Evolutionary conservation across 371 early-diverging fungal species (phyloP), one percentile per base, ranked within the genome.

Genomic region (Racocetra persica): DNA sequence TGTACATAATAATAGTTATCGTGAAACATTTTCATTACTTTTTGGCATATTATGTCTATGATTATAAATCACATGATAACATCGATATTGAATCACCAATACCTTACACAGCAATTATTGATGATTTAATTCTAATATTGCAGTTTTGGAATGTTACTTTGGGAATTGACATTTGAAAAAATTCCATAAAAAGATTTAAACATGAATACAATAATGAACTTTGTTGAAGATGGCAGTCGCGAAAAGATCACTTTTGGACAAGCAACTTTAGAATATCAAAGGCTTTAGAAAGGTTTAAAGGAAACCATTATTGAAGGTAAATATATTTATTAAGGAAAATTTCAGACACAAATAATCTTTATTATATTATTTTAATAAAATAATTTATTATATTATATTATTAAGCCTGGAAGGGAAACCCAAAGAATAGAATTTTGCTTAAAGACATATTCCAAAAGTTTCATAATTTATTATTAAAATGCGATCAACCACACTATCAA

Each of bases 141-240:
- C 28, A 76, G 76, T 24, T 76, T 76, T 62, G 76, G 62, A 57
- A 76, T 76, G 76, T 20, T 76, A 1, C 60, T 76, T 60, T 76
- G 76, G 76, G 76, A 76, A 60, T 18, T 76, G 22, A 28, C 24
- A 24, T 57, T 60, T 13, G 22, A 76, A 20, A 76, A 60, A 60
- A 57, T 76, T 60, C 76, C 62, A 38, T 76, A 76, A 60, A 59
- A 41, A 62, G 41, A 52, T 45, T 60, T 26, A n/a, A 8, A 60
- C n/a, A 5, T 24, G 32, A 8, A 22, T 41, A 24, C 38, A 41
- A 60, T 76, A 60, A 28, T n/a, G 22, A 49, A 24, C 18, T 22
- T 36, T 57, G 76, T 76, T n/a, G 11, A n/a, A 32, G 41, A 14
- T 22, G 62, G 49, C 2, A 38, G 36, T 16, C 28, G 62, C 20